Evolutionary conservation across 83 land plant species (phyloP).

Genomic region (Picea mariana): DNA sequence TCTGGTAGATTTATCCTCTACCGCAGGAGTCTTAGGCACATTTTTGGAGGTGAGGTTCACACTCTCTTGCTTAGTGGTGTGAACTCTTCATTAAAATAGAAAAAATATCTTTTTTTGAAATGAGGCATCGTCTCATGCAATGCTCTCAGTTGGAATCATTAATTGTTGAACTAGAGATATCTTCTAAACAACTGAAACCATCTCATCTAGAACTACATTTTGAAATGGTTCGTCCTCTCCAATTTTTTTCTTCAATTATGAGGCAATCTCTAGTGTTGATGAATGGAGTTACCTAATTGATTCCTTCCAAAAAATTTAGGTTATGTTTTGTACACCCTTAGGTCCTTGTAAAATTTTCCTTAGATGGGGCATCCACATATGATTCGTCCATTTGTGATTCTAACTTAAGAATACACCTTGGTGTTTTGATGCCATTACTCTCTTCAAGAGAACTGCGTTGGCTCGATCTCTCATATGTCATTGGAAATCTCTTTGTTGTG

Average conservation of each 20-base stretch:
- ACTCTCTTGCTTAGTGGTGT: background rate
- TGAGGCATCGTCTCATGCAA: background rate
- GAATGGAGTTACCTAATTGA: too few species aligned
- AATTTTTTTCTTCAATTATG: background rate
- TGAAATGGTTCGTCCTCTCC: background rate
- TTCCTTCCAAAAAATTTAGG: too few species aligned
- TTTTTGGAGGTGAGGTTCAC: background rate
- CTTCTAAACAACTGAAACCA: background rate
- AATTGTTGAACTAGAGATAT: background rate
- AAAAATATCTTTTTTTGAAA: background rate
- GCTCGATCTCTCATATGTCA: too few species aligned
- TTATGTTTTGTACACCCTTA: too few species aligned
- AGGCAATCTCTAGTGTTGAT: too few species aligned
- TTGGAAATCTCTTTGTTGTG: too few species aligned
- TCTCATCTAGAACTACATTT: background rate
- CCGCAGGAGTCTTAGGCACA: constrained; percentile 1
- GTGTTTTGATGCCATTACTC: too few species aligned
- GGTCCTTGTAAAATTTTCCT: too few species aligned
- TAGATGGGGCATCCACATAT: too few species aligned
- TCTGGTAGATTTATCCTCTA: constrained; percentile 11
- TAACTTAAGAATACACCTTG: too few species aligned
- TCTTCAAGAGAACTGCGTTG: too few species aligned
- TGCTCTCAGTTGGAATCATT: background rate
- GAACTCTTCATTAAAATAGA: constrained; percentile 13
- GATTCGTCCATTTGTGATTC: too few species aligned